phyloP scores from a whole-genome alignment of 2,329 filamentous ascomycete genomes.

The Sporothrix variecibatus region DNA sequence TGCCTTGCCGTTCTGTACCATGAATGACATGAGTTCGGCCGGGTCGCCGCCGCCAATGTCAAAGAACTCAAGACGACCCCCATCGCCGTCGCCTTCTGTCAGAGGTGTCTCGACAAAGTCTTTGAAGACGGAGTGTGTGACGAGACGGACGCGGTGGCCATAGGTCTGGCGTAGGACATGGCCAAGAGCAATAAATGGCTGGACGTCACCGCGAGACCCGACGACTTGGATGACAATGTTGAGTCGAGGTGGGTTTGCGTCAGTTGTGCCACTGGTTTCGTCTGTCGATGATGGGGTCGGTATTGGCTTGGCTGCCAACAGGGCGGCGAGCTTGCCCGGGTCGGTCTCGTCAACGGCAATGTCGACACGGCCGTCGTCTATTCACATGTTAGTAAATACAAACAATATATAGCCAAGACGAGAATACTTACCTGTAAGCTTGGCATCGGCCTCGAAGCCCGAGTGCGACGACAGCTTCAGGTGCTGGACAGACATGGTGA shows the following conservation, averaged over 20 bases:
- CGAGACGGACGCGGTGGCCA: slow-evolving; percentile 71
- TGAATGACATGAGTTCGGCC: slow-evolving; percentile 78
- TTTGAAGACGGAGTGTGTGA: slow-evolving; percentile 70
- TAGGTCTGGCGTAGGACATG: slow-evolving; percentile 64
- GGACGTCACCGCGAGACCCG: slow-evolving; percentile 72
- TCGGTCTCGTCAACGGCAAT: slow-evolving; percentile 77
- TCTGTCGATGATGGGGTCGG: slow-evolving; percentile 55
- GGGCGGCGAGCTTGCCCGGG: slow-evolving; percentile 59
- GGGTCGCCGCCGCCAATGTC: slow-evolving; percentile 71
- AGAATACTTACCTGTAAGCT: slow-evolving; percentile 52
- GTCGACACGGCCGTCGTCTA: slow-evolving; percentile 74
- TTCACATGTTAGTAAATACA: neutral
- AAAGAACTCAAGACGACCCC: slow-evolving; percentile 66
- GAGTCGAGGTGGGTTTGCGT: slow-evolving; percentile 54
- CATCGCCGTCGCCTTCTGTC: slow-evolving; percentile 34
- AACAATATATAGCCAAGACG: neutral
- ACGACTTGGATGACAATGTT: slow-evolving; percentile 77
- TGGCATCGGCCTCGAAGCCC: slow-evolving; percentile 63
- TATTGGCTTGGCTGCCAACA: slow-evolving; percentile 59
- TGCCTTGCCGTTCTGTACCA: slow-evolving; percentile 74
- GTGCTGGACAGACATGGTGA: slow-evolving; percentile 43
- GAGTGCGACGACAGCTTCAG: slow-evolving; percentile 59
- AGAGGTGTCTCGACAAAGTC: slow-evolving; percentile 65
- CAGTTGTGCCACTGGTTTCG: neutral
- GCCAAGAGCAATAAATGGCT: slow-evolving; percentile 72